These are phyloP conservation scores for Sporothrix luriei DNA, from an alignment of 2,329 filamentous ascomycete genomes.

Conservation along the genomic window DNA sequence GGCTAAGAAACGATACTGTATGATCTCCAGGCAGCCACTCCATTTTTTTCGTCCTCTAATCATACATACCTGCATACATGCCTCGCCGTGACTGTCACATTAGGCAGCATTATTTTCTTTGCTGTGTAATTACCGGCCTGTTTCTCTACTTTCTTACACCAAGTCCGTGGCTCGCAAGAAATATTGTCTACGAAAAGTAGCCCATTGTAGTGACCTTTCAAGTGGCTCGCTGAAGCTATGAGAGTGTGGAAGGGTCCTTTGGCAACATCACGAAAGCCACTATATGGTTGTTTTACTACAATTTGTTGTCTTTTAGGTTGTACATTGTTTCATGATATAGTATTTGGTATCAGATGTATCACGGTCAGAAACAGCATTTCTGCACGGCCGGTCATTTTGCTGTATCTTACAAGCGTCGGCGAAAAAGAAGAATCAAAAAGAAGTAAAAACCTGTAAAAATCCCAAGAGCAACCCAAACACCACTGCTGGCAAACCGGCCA, in stretches of 20 bases:
- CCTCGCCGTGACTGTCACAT: neutral
- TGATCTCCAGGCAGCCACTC: neutral
- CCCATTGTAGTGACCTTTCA: neutral
- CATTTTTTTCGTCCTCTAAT: neutral
- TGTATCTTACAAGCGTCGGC: conserved; percentile 13
- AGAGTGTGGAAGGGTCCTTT: too few relatives aligned
- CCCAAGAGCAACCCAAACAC: neutral
- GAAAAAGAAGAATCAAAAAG: neutral
- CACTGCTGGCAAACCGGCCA: conserved; percentile 1
- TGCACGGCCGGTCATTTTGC: conserved; percentile 18
- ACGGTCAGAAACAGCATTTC: neutral
- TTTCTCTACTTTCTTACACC: conserved; percentile 16
- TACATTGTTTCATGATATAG: too few relatives aligned
- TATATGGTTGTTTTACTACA: too few relatives aligned
- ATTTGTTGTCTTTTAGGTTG: too few relatives aligned
- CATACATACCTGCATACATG: neutral
- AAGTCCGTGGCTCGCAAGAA: neutral
- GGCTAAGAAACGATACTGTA: neutral
- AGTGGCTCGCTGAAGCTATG: too few relatives aligned
- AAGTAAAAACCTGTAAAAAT: neutral
- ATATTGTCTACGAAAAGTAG: neutral
- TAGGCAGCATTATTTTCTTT: conserved; percentile 10
- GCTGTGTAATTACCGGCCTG: neutral
- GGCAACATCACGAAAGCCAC: too few relatives aligned
- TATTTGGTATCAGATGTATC: too few relatives aligned